Conservation (phyloP, 345 rosid genomes). For the Rhodamnia argentea region DNA sequence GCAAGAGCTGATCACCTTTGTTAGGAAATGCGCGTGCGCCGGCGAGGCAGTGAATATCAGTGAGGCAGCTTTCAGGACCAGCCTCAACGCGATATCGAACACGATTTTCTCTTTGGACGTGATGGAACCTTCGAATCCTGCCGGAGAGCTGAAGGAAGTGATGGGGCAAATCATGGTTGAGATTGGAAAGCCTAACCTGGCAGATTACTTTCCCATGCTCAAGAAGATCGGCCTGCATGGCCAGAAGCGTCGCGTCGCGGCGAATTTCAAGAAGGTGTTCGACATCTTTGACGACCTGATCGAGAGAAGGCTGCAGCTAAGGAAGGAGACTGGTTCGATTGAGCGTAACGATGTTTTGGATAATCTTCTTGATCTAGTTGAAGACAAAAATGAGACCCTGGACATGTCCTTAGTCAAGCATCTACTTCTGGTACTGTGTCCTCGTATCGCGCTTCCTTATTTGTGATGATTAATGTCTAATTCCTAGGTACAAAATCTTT, state of each 20-base stretch:
- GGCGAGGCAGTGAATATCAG: conserved; percentile 5
- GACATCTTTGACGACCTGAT: background rate
- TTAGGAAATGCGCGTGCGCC: background rate
- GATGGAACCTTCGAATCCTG: background rate
- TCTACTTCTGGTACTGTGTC: background rate
- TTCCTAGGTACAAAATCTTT: background rate
- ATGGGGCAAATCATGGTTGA: conserved; percentile 6
- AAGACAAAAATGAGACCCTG: conserved; percentile 7
- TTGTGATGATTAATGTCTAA: background rate
- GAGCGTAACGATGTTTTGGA: conserved; percentile 21
- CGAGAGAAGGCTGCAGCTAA: background rate
- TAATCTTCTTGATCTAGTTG: conserved; percentile 12
- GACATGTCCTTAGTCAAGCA: background rate
- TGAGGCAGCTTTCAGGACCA: conserved; percentile 8
- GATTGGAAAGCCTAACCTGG: conserved; percentile 18
- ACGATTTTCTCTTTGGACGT: conserved; percentile 7
- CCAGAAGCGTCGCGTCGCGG: background rate
- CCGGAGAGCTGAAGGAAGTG: background rate
- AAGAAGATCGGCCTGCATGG: conserved; percentile 11
- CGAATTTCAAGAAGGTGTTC: conserved; percentile 4
- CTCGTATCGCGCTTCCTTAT: background rate
- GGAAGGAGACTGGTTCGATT: background rate
- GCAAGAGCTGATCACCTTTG: conserved; percentile 4
- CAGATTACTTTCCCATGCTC: conserved; percentile 20
- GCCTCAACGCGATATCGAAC: conserved; percentile 2